phyloP scores from a whole-genome alignment of 148 eudicot genomes.

The Talinum fruticosum region DNA sequence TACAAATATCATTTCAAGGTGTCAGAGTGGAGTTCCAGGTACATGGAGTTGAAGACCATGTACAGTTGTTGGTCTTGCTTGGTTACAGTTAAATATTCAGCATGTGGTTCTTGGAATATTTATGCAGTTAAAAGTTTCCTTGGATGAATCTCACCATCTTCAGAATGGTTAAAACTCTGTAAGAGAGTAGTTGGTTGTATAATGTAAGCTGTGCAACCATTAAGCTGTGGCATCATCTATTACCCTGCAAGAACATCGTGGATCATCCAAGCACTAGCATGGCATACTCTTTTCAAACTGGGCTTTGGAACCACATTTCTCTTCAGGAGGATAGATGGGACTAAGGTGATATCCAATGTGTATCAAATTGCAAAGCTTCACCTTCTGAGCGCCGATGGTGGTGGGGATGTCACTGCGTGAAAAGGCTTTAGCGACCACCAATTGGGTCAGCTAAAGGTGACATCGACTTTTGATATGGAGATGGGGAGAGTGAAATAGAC shows the following conservation, averaged over 20 bases:
- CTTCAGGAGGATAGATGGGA: too few relatives aligned
- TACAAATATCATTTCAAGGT: not conserved
- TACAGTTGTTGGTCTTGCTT: not conserved
- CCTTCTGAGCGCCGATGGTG: not conserved
- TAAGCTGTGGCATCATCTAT: not conserved
- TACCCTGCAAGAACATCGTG: not conserved
- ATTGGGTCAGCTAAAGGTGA: not conserved
- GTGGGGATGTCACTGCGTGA: not conserved
- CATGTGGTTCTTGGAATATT: not conserved
- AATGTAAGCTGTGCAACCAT: not conserved
- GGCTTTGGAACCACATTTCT: too few relatives aligned
- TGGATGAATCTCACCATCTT: too few relatives aligned
- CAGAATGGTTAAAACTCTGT: not conserved
- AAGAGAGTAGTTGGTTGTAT: too few relatives aligned
- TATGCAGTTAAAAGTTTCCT: too few relatives aligned
- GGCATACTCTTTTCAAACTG: not conserved
- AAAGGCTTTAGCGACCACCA: not conserved
- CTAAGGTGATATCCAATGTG: too few relatives aligned
- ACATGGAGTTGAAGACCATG: not conserved
- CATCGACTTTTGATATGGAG: not conserved
- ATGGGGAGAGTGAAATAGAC: not conserved
- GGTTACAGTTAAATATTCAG: not conserved
- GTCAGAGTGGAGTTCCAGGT: not conserved
- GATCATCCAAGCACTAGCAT: not conserved
- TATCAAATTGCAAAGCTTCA: not conserved